These are phyloP conservation scores for Fusarium burgessii DNA, from an alignment of 2,329 filamentous ascomycete species.

Conservation along the genomic window DNA sequence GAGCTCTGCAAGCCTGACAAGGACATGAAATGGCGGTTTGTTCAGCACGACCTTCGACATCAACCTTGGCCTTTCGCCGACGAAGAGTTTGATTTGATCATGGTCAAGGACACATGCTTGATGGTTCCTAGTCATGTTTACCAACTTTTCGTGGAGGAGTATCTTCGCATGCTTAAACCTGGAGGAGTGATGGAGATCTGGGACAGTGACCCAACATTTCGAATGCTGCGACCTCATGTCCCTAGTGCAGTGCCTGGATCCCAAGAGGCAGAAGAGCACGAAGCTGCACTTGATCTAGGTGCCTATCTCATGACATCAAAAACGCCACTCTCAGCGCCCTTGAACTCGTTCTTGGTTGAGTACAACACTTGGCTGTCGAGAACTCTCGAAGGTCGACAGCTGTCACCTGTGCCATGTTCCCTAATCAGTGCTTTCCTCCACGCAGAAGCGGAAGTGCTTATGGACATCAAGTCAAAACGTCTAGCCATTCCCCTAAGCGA, in stretches of 20 bases:
- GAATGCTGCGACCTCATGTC: constrained; percentile 84
- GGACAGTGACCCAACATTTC: constrained; percentile 88
- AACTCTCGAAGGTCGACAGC: constrained; percentile 76
- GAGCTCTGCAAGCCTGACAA: constrained; percentile 67
- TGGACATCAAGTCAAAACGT: constrained; percentile 77
- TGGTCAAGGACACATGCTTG: constrained; percentile 85
- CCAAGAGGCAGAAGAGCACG: constrained; percentile 65
- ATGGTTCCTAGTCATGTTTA: constrained; percentile 70
- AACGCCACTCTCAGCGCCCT: constrained; percentile 82
- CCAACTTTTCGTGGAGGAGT: constrained; percentile 73
- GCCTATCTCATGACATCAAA: constrained; percentile 87
- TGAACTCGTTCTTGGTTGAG: constrained; percentile 84
- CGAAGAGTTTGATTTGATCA: constrained; percentile 86
- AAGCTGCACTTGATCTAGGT: constrained; percentile 76
- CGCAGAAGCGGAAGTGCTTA: constrained; percentile 81
- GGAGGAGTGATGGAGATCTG: constrained; percentile 88
- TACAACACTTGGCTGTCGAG: constrained; percentile 86
- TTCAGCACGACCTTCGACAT: constrained; percentile 86
- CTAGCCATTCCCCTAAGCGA: constrained; percentile 90
- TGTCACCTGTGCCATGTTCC: constrained; percentile 83
- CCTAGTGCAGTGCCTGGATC: constrained; percentile 58
- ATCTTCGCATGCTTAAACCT: constrained; percentile 78
- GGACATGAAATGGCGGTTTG: constrained; percentile 88
- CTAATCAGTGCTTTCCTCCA: constrained; percentile 80
- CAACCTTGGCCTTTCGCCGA: constrained; percentile 82